Base-by-base conservation (phyloP, 177 flowering plant species). In the Telopea speciosissima region DNA sequence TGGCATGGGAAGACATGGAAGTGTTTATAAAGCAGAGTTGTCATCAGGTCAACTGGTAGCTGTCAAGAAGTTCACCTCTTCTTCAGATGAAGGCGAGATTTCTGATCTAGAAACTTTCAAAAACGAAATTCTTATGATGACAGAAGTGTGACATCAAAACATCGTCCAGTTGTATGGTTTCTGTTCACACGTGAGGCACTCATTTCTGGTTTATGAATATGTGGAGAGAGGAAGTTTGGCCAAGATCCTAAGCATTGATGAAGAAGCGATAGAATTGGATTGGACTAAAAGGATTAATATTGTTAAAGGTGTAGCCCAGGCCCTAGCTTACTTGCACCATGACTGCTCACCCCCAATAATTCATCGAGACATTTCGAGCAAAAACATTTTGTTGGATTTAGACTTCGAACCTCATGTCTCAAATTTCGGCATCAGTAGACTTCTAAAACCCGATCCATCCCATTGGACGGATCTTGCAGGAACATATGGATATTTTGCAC, bases 401-500 rank as follows among this genome's bases (percentile, higher is more conserved):
- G 59, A 54, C 22, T 54, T 54, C 16, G 59, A 28, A 4, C 31
- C 31, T 28, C 31, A 28, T 4, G 31, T 28, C 3, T 28, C 31
- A 28, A 4, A 28, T 4, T 28, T 28, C 31, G 31, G 59, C 59
- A 54, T 21, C 7, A 21, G 21, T 16, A 54, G 22, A 16, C n/a
- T 16, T 54, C 19, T 54, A 54, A 54, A 54, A 21, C 59, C n/a
- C 1, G 59, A 54, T 54, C 16, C 59, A 54, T 54, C 59, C 59
- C 16, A 54, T 21, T 54, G 59, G 59, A 54, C 59, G 1, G 14
- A 3, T 9, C 49, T 44, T 9, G 49, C 49, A 44, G 49, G 49
- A 44, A 44, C 49, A 44, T 54, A 54, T 54, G 59, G 59, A 54
- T 54, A 54, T 54, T 14, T 54, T 16, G 59, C 60, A 8, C 76